phyloP scores from a whole-genome alignment of 345 rosid genomes.

The Murraya koenigii region DNA sequence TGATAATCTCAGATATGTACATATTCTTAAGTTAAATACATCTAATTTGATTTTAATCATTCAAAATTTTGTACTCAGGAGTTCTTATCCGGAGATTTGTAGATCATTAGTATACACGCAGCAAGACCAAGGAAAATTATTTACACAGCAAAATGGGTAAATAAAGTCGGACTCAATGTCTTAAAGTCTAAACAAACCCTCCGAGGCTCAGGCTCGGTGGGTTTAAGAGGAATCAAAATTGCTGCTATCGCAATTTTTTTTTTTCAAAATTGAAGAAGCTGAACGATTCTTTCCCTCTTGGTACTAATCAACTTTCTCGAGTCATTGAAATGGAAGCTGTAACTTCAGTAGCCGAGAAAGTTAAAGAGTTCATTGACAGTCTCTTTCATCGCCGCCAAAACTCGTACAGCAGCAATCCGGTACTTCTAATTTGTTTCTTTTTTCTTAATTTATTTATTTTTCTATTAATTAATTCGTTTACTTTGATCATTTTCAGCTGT shows the following conservation, averaged over 20 bases:
- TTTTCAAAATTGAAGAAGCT: neutral
- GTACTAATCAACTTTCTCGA: neutral
- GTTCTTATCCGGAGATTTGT: no score
- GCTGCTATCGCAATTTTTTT: slow-evolving; percentile 12
- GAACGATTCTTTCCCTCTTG: neutral
- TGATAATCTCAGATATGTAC: no score
- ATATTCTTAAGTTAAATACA: no score
- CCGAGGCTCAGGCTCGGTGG: neutral
- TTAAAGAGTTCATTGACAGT: slow-evolving; percentile 43
- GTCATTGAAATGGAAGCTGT: slow-evolving; percentile 52
- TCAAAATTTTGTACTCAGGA: no score
- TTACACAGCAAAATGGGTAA: no score
- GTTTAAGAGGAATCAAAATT: neutral
- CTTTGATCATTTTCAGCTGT: neutral
- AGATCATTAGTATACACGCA: no score
- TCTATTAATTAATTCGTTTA: neutral
- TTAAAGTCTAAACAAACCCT: neutral
- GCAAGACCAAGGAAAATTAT: no score
- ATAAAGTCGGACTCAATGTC: no score
- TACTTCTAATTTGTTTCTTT: neutral
- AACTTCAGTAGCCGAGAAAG: slow-evolving; percentile 40
- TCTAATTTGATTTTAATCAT: no score
- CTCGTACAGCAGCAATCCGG: slow-evolving; percentile 55
- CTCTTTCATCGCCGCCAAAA: slow-evolving; percentile 34
- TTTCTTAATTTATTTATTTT: neutral